Evolutionary conservation across 2,329 filamentous ascomycete species (phyloP).

Genomic region (Diaporthe citrichinensis): DNA sequence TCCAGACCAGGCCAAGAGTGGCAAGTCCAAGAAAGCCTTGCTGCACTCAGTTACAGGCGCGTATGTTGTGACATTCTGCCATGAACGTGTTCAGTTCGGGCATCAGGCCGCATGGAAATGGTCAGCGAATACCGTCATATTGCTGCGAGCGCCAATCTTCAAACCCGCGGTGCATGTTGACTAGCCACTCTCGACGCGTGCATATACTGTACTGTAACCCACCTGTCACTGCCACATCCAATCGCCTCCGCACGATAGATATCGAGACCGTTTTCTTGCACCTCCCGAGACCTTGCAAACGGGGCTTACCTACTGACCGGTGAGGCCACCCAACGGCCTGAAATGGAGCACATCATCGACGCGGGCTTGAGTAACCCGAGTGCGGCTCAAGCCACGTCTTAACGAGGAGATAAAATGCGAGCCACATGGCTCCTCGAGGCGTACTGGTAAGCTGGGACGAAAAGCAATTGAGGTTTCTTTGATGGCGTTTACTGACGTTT

Average conservation of each 20-base stretch:
- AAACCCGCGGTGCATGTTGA: background rate
- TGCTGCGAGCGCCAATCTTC: background rate
- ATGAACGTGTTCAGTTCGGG: background rate
- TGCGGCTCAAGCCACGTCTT: background rate
- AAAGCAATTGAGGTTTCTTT: background rate
- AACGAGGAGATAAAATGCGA: constrained; percentile 11
- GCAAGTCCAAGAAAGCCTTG: constrained; percentile 1
- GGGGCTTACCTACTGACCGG: constrained; percentile 11
- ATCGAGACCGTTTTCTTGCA: background rate
- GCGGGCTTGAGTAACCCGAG: constrained; percentile 21
- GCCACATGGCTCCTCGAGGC: background rate
- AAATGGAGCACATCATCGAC: background rate
- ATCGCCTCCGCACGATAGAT: background rate
- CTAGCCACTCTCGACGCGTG: background rate
- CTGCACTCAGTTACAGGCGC: background rate
- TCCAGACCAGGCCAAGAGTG: background rate
- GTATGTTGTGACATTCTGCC: background rate
- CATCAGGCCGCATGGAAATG: background rate
- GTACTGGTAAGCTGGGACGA: background rate
- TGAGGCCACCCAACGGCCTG: background rate
- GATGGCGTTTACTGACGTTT: background rate
- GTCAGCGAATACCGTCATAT: background rate
- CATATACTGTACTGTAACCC: constrained; percentile 2
- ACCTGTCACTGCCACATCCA: background rate
- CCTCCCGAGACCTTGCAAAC: constrained; percentile 13